These are phyloP conservation scores for Ophiostoma piceae DNA, from an alignment of 2,329 filamentous ascomycete genomes.

Conservation along the genomic window DNA sequence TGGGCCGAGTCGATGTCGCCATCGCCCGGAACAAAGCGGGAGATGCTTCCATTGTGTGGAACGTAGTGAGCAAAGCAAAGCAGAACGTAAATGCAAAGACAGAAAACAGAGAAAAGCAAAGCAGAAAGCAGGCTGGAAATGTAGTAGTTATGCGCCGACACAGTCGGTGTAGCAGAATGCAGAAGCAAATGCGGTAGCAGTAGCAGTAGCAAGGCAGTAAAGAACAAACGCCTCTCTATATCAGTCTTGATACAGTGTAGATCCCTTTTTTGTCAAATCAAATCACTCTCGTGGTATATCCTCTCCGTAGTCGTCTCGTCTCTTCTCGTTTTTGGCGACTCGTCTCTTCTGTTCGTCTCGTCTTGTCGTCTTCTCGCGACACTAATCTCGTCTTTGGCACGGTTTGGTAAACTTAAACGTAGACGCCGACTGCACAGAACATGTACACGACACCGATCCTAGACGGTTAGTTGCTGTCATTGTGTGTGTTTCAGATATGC, in stretches of 20 bases:
- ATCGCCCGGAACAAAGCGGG: constrained; percentile 64
- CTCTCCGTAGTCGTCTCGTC: neutral
- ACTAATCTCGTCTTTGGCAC: constrained; percentile 7
- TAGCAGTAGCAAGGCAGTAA: constrained; percentile 10
- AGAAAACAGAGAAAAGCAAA: neutral
- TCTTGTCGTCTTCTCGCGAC: neutral
- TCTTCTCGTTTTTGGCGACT: neutral
- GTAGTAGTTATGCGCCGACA: neutral
- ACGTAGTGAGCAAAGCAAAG: neutral
- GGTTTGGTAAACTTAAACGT: constrained; percentile 59
- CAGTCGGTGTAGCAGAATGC: constrained; percentile 4
- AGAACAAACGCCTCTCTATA: constrained; percentile 21
- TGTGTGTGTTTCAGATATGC: neutral
- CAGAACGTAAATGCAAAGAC: neutral
- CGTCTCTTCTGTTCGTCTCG: neutral
- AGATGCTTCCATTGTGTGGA: constrained; percentile 17
- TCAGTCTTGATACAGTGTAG: constrained; percentile 39
- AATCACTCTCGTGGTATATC: constrained; percentile 7
- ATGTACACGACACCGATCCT: constrained; percentile 95
- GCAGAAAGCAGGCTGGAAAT: neutral
- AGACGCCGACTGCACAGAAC: constrained; percentile 98
- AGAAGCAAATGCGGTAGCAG: neutral
- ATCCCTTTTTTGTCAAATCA: constrained; percentile 1
- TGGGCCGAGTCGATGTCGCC: constrained; percentile 69
- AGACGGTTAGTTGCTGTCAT: neutral